Percentiles rank a stretch among this genome's conserved stretches.
Evolutionary conservation across 73 alveolate species (phyloP).

Genomic region (Loxodes magnus): DNA sequence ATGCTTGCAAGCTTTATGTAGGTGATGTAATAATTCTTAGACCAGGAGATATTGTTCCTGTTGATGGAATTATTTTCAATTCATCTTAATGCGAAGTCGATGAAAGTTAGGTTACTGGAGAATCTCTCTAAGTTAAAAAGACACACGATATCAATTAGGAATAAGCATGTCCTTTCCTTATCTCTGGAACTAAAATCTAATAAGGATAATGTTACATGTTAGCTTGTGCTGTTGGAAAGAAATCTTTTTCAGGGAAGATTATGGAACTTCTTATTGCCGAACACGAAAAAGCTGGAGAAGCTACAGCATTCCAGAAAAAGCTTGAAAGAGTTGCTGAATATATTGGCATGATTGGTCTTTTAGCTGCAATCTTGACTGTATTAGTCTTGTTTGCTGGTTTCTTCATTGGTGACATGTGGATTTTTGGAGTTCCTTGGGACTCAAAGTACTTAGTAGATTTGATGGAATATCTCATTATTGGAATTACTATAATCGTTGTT

Average conservation of each 20-base stretch:
- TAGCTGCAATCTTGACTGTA: conserved; percentile 68
- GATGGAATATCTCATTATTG: conserved; percentile 61
- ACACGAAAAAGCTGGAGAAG: conserved; percentile 35
- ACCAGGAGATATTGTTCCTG: conserved; percentile 87
- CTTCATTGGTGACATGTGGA: conserved; percentile 42
- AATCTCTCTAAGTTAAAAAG: conserved; percentile 70
- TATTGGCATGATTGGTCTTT: conserved; percentile 87
- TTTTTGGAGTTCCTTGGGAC: conserved; percentile 32
- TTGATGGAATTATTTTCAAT: conserved; percentile 78
- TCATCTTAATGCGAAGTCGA: conserved; percentile 54
- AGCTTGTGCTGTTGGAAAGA: conserved; percentile 87
- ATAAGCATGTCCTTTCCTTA: conserved; percentile 65
- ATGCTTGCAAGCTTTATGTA: conserved; percentile 65
- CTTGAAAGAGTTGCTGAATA: conserved; percentile 86
- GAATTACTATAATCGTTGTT: conserved; percentile 84
- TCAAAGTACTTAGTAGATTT: conserved; percentile 16
- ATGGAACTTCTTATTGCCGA: conserved; percentile 38
- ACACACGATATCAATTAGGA: conserved; percentile 50
- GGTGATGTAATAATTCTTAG: conserved; percentile 78
- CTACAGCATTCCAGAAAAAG: conserved; percentile 86
- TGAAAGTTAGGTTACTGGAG: conserved; percentile 90
- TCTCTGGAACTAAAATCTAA: conserved; percentile 64
- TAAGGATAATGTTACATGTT: conserved; percentile 82
- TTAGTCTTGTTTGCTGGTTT: conserved; percentile 60
- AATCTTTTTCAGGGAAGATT: conserved; percentile 62